These are phyloP conservation scores for Cercospora berteroae DNA, from an alignment of 2,329 filamentous ascomycete genomes.

Conservation along the genomic window DNA sequence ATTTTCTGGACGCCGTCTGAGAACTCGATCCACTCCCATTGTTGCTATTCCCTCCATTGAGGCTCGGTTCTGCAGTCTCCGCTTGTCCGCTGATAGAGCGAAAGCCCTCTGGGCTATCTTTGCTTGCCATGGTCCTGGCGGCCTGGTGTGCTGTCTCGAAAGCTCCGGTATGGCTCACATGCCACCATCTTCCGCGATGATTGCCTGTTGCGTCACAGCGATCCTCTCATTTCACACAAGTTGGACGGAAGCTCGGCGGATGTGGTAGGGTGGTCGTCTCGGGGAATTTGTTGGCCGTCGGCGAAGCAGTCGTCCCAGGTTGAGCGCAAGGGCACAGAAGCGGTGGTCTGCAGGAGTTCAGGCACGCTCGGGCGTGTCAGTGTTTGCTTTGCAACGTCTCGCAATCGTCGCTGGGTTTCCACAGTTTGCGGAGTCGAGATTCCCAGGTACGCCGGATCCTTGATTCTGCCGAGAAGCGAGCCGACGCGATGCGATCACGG, in stretches of 20 bases:
- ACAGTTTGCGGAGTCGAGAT: conserved; percentile 10
- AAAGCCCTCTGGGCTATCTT: conserved; percentile 35
- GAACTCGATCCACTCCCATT: conserved; percentile 11
- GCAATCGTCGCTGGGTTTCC: conserved; percentile 1
- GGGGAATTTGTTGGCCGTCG: neutral
- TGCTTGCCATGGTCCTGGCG: conserved; percentile 33
- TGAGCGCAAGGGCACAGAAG: neutral
- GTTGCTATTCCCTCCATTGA: conserved; percentile 12
- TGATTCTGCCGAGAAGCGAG: neutral
- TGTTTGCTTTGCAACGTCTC: conserved; percentile 5
- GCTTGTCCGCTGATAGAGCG: conserved; percentile 40
- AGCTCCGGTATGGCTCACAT: neutral
- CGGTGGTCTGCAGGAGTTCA: neutral
- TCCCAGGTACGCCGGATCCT: neutral
- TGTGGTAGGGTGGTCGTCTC: neutral
- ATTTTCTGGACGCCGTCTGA: conserved; percentile 17
- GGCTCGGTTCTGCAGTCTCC: conserved; percentile 41
- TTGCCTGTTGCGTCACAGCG: conserved; percentile 8
- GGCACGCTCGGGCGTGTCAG: neutral
- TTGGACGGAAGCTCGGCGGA: neutral
- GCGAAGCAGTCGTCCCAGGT: neutral
- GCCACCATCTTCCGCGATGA: conserved; percentile 8
- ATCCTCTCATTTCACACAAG: neutral
- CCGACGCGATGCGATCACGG: conserved; percentile 8
- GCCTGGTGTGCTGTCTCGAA: neutral